Conservation (phyloP, 441 rosid species). For the Kokia cookei region DNA sequence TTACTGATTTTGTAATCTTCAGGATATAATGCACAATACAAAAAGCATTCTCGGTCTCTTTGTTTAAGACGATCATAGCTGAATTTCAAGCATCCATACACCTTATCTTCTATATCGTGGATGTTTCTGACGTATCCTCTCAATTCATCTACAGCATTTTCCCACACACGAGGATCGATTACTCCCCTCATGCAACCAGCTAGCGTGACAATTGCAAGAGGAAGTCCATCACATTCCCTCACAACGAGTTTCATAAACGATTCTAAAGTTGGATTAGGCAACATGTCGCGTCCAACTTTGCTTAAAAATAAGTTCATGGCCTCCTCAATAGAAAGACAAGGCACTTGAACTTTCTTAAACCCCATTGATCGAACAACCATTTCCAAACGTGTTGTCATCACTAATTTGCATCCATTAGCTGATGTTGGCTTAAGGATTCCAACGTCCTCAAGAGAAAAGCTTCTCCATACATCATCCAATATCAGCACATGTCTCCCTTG, state of each 20-base stretch:
- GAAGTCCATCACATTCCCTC: conserved; percentile 28
- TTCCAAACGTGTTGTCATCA: conserved; percentile 35
- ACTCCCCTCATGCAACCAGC: neutral
- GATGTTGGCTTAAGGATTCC: conserved; percentile 34
- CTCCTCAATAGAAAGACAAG: conserved; percentile 19
- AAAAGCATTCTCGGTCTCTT: conserved; percentile 30
- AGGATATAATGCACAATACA: conserved; percentile 40
- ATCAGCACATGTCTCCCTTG: conserved; percentile 28
- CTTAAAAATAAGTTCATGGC: conserved; percentile 33
- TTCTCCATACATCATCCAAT: conserved; percentile 44
- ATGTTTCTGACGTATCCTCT: conserved; percentile 27
- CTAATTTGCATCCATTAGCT: conserved; percentile 31
- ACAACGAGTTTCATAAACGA: conserved; percentile 25
- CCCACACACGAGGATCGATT: neutral
- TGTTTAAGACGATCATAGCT: conserved; percentile 31
- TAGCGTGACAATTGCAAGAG: neutral
- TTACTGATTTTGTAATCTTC: conserved; percentile 28
- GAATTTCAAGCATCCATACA: conserved; percentile 25
- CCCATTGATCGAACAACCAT: conserved; percentile 33
- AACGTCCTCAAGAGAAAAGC: conserved; percentile 25
- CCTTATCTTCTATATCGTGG: conserved; percentile 29
- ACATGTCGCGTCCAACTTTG: conserved; percentile 15
- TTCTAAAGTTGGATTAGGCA: conserved; percentile 16
- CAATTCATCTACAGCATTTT: neutral
- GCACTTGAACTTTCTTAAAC: conserved; percentile 29